Conservation (phyloP, 768 basidiomycete species). For the Amyloporia xantha region DNA sequence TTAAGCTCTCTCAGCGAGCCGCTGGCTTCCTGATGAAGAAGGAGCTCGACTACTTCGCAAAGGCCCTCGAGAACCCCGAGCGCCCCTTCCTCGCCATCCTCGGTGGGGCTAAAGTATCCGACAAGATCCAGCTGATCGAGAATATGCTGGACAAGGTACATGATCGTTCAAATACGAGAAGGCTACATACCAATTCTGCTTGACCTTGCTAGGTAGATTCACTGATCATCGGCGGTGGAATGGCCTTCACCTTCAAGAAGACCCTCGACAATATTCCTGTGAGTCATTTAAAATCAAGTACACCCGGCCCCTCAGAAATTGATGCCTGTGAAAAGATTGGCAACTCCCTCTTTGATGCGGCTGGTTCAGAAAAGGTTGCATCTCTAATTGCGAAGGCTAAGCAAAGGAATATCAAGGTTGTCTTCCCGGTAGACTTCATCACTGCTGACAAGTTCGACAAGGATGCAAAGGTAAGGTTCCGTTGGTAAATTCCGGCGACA, state of each 20-base stretch:
- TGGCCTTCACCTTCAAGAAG: constrained; percentile 99
- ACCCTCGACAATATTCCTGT: constrained; percentile 74
- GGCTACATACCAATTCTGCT: no score
- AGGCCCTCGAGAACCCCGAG: constrained; percentile 91
- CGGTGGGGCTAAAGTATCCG: constrained; percentile 97
- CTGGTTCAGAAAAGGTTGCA: constrained; percentile 82
- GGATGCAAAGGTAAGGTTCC: constrained; percentile 61
- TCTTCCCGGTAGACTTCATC: constrained; percentile 93
- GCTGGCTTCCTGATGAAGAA: constrained; percentile 98
- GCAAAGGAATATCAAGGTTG: constrained; percentile 85
- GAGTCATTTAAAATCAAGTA: no score
- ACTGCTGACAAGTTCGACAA: constrained; percentile 95
- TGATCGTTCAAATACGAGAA: not conserved
- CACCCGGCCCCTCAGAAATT: constrained; percentile 4
- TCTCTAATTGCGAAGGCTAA: constrained; percentile 87
- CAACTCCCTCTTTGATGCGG: constrained; percentile 85
- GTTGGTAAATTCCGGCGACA: no score
- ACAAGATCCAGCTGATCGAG: constrained; percentile 98
- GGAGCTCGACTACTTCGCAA: constrained; percentile 97
- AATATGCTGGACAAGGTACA: constrained; percentile 95
- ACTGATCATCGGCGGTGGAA: constrained; percentile 94
- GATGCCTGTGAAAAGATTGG: constrained; percentile 59
- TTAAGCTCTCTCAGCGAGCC: constrained; percentile 86
- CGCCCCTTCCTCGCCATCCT: constrained; percentile 97
- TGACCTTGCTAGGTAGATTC: constrained; percentile 95